These are phyloP conservation scores for Trichoderma oligosporum DNA, from an alignment of 2,329 filamentous ascomycete genomes.

Conservation along the genomic window DNA sequence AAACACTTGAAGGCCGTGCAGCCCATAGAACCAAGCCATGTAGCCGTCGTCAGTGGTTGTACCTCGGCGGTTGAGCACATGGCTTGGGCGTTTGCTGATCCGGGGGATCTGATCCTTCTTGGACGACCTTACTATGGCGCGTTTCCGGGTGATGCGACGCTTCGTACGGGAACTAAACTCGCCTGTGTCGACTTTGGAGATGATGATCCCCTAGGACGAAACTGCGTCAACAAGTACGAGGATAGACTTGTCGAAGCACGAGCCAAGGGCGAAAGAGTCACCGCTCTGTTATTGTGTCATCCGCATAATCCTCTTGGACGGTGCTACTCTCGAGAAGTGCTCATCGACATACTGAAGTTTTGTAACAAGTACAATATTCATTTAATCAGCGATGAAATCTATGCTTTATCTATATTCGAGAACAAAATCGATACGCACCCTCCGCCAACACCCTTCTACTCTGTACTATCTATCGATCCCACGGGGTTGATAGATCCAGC, in stretches of 20 bases:
- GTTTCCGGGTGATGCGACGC: slow-evolving; percentile 44
- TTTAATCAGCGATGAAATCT: slow-evolving; percentile 48
- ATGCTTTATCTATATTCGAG: slow-evolving; percentile 50
- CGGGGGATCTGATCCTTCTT: slow-evolving; percentile 40
- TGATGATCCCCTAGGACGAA: slow-evolving; percentile 40
- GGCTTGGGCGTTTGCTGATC: slow-evolving; percentile 38
- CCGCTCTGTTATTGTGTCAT: slow-evolving; percentile 48
- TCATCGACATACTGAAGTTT: slow-evolving; percentile 43
- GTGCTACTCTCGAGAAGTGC: slow-evolving; percentile 40
- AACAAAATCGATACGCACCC: slow-evolving; percentile 34
- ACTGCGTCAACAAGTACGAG: slow-evolving; percentile 45
- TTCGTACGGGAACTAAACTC: slow-evolving; percentile 41
- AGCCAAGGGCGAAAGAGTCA: slow-evolving; percentile 38
- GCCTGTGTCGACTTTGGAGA: slow-evolving; percentile 43
- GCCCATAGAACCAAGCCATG: slow-evolving; percentile 32
- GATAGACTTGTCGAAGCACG: slow-evolving; percentile 38
- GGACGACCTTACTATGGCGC: slow-evolving; percentile 47
- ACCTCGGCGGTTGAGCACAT: slow-evolving; percentile 40
- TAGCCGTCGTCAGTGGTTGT: slow-evolving; percentile 40
- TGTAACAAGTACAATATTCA: slow-evolving; percentile 49
- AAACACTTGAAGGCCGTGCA: slow-evolving; percentile 30
- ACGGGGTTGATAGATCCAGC: slow-evolving; percentile 44
- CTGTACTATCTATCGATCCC: slow-evolving; percentile 42
- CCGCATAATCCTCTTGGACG: slow-evolving; percentile 51
- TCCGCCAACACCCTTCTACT: slow-evolving; percentile 40